phyloP scores from a whole-genome alignment of 2,329 filamentous ascomycete species.

The Berkeleyomyces basicola region DNA sequence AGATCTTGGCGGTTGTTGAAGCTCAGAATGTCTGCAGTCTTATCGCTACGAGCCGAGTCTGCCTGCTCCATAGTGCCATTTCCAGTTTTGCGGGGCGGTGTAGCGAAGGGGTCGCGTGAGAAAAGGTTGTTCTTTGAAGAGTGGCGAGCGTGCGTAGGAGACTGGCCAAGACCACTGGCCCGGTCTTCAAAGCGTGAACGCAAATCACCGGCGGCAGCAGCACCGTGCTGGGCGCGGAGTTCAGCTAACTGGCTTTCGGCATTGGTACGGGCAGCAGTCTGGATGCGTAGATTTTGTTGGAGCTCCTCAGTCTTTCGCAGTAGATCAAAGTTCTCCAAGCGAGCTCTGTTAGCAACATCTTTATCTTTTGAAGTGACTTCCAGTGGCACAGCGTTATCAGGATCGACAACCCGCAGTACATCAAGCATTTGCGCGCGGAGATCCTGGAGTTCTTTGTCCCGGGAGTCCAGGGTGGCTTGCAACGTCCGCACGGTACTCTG shows the following conservation, averaged over 20 bases:
- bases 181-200: conserved; percentile 70
- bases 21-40: conserved; percentile 58
- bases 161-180: conserved; percentile 56
- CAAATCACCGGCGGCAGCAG: conserved; percentile 21
- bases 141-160: conserved; percentile 44
- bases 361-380: conserved; percentile 31
- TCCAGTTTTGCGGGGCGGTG: conserved; percentile 30
- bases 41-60: conserved; percentile 71
- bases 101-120: conserved; percentile 21
- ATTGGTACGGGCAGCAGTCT: conserved; percentile 62
- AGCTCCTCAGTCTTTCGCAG: conserved; percentile 73
- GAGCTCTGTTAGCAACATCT: conserved; percentile 42
- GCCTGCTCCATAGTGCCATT: conserved; percentile 32
- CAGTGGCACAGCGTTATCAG: conserved; percentile 48
- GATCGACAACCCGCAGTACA: conserved; percentile 76
- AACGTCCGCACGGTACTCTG: conserved; percentile 72
- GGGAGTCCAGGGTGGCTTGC: conserved; percentile 60
- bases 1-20: conserved; percentile 84
- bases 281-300: conserved; percentile 74
- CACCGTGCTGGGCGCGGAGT: conserved; percentile 36
- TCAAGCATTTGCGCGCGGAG: conserved; percentile 64
- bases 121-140: conserved; percentile 38
- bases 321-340: conserved; percentile 64
- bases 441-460: conserved; percentile 66
- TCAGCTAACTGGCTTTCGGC: conserved; percentile 73